Evolutionary conservation across 306 rosid species (phyloP), one percentile per base, ranked within the genome.

Genomic region (Cicer bijugum): DNA sequence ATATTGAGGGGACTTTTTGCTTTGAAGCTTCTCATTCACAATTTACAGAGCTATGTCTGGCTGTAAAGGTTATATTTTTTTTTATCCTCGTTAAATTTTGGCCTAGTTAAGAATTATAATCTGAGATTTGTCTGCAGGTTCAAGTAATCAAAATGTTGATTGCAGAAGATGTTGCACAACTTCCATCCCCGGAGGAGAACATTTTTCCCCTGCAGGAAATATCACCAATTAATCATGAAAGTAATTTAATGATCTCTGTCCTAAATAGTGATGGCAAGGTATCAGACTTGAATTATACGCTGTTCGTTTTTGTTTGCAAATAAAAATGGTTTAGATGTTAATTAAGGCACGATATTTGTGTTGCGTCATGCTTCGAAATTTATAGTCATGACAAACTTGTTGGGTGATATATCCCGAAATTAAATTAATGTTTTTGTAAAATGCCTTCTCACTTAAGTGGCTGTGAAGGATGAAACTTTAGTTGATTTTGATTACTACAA

Each of bases 21-120:
- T 86, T 86, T 68, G 71, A 58, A 74, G 93, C 86, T 45, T 70
- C 53, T 69, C 93, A 84, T 58, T 79, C 90, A 1, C 78, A 40
- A 38, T 69, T 86, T 72, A 65, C 77, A 23, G 81, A 75, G 39
- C 79, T 86, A 50, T 56, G 48, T 53, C 66, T 70, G 66, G 43
- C 11, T 71, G 55, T 88, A 59, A 37, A 88, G 87, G 87, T 88
- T 47, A 40, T 57, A 16, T 58, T 20, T 37, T 44, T 47, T 62
- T 76, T 52, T 67, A 5, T 15, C 17, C 50, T 67, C 19, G 47
- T 44, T 45, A n/a, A 65, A 48, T 12, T 67, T 60, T 40, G 1
- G 39, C 50, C 35, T 6, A 23, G 78, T 57, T 57, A 4, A 14
- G 12, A 14, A 16, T 38, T 23, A 50, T 81, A 73, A 82, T 74